Evolutionary conservation across 2,329 filamentous ascomycete genomes (phyloP).

Genomic region (Monosporascus cannonballus): DNA sequence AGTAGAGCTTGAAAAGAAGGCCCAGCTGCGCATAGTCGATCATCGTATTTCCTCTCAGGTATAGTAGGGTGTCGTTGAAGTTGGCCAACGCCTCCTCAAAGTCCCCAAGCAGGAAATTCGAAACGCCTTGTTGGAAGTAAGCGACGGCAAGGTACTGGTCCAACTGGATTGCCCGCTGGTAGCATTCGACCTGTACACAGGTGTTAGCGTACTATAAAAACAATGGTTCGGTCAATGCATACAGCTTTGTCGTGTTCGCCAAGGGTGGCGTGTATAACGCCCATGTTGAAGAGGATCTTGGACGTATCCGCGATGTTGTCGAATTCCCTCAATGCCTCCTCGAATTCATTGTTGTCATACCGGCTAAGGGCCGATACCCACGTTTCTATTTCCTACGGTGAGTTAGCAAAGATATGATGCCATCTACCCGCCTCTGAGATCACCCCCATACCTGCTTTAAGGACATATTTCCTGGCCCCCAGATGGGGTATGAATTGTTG

Average conservation of each 20-base stretch:
- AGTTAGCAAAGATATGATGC: constrained; percentile 6
- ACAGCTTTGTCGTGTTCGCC: constrained; percentile 95
- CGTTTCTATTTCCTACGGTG: constrained; percentile 85
- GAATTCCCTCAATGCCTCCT: constrained; percentile 78
- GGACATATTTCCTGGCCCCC: constrained; percentile 21
- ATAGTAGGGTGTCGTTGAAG: constrained; percentile 96
- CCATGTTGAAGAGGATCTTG: constrained; percentile 97
- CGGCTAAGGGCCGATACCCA: constrained; percentile 88
- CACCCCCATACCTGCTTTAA: constrained; percentile 25
- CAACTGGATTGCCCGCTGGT: constrained; percentile 82
- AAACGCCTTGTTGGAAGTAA: constrained; percentile 97
- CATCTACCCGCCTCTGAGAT: neutral
- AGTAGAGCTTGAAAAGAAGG: constrained; percentile 92
- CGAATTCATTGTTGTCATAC: constrained; percentile 98
- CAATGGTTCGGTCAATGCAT: constrained; percentile 32
- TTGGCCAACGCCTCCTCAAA: constrained; percentile 96
- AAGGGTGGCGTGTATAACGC: constrained; percentile 93
- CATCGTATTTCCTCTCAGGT: constrained; percentile 90
- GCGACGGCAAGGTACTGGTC: constrained; percentile 96
- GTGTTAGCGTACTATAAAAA: constrained; percentile 12
- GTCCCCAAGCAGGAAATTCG: constrained; percentile 93
- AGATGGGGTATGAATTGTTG: constrained; percentile 10
- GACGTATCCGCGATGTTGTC: constrained; percentile 88
- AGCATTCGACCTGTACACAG: constrained; percentile 72
- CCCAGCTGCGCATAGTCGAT: constrained; percentile 98